Percentiles rank a stretch among this genome's conserved stretches.
Conservation (phyloP, 2,329 filamentous ascomycete species). For the Immersiporthe knoxdaviesiana region DNA sequence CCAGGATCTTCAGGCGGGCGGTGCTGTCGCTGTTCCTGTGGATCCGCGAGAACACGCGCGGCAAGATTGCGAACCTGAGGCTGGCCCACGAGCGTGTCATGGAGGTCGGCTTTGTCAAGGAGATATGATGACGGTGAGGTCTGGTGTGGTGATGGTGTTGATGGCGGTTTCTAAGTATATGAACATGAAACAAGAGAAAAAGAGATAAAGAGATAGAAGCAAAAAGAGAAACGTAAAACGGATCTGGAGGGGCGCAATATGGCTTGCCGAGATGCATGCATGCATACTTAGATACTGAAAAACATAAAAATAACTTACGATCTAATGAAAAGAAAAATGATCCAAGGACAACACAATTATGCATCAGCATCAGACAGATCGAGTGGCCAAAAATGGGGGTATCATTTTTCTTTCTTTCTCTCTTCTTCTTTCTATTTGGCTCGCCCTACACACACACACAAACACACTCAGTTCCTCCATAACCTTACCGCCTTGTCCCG, state of each 20-base stretch:
- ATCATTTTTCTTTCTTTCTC: conserved; percentile 28
- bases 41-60: conserved; percentile 64
- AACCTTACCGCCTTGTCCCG: conserved; percentile 81
- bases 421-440: conserved; percentile 6
- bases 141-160: not conserved
- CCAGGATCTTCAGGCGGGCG: conserved; percentile 47
- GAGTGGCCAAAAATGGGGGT: conserved; percentile 26
- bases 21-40: conserved; percentile 61
- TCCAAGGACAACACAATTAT: no score
- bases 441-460: not conserved
- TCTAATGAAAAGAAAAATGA: not conserved
- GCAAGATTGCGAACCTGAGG: conserved; percentile 65
- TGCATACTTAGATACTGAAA: not conserved
- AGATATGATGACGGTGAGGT: conserved; percentile 48
- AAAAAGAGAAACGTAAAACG: not conserved
- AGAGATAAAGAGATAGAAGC: no score
- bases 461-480: conserved; percentile 62
- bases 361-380: not conserved
- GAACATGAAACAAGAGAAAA: not conserved
- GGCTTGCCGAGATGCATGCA: not conserved
- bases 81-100: conserved; percentile 62
- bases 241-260: not conserved
- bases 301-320: not conserved
- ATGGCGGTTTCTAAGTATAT: not conserved
- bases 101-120: conserved; percentile 70